Evolutionary conservation across 345 rosid species (phyloP).

Genomic region (Turnera subulata): DNA sequence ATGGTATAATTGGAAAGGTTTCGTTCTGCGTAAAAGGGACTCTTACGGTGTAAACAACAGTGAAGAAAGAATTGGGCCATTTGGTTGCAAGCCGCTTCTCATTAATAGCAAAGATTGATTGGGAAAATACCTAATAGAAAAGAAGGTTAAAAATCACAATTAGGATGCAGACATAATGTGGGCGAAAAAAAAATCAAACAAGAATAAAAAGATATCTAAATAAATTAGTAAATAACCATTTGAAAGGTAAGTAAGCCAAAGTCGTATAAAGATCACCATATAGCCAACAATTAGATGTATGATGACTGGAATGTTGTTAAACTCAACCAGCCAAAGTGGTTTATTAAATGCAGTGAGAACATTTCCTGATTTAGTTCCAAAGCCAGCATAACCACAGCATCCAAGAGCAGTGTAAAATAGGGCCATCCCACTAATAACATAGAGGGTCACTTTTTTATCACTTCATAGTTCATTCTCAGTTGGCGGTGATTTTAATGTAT

Average conservation of each 20-base stretch:
- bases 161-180: too few species aligned
- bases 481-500: slow-evolving; percentile 32
- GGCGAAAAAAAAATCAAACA: too few species aligned
- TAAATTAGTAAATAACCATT: too few species aligned
- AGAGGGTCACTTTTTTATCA: slow-evolving; percentile 28
- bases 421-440: slow-evolving; percentile 18
- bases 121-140: slow-evolving; percentile 18
- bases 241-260: too few species aligned
- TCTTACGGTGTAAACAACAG: not conserved
- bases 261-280: too few species aligned
- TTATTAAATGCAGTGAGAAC: slow-evolving; percentile 27
- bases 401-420: slow-evolving; percentile 25
- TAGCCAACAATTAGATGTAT: slow-evolving; percentile 34
- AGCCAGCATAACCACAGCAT: slow-evolving; percentile 34
- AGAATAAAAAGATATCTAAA: too few species aligned
- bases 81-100: slow-evolving; percentile 7
- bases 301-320: slow-evolving; percentile 28
- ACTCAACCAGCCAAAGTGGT: slow-evolving; percentile 32
- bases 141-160: too few species aligned
- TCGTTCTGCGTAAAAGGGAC: not conserved
- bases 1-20: not conserved
- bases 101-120: slow-evolving; percentile 19
- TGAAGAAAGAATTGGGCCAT: slow-evolving; percentile 13
- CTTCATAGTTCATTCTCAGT: slow-evolving; percentile 31
- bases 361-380: slow-evolving; percentile 33